Evolutionary conservation across 1,284 basidiomycete species (phyloP), one percentile per base, ranked within the genome.

Genomic region (Ustilago cynodontis): DNA sequence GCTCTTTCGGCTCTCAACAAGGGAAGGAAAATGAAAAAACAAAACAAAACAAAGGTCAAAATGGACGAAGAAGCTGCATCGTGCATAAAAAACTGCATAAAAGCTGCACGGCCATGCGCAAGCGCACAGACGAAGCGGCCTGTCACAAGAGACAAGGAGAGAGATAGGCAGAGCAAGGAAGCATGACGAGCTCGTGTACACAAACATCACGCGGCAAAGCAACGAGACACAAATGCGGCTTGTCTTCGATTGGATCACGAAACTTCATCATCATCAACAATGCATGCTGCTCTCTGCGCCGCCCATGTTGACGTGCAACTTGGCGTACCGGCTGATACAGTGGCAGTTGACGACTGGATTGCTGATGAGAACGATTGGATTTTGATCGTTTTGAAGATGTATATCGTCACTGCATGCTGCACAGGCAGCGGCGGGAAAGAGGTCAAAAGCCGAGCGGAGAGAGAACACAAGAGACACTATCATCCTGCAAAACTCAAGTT

Each of bases 101-200:
- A 14, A 13, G 29, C 51, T 50, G 64, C 64, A 55, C 28, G n/a
- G 31, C 50, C 22, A 28, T 56, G 35, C 26, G 41, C 37, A n/a
- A 47, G 22, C 52, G 58, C 65, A 66, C 64, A 60, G 57, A 59
- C 57, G n/a, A 35, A 35, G 13, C 28, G 37, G 33, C 35, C 64
- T 50, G 64, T 59, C 58, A 66, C 47, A 45, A 24, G 14, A 28
- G 28, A 14, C 7, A 13, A 49, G 24, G 41, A 29, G 41, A 39
- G 20, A 9, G 43, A 47, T 9, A 28, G 47, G 47, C 47, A 14
- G 47, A 49, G 47, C 26, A 49, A 28, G 29, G 22, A 33, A 50
- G 57, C 43, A 45, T 41, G 11, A 39, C 13, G 5, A n/a, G 13
- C 18, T 20, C 51, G n/a, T 13, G 31, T 31, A 20, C 31, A 31